Conservation (phyloP, 192 early-diverging fungal species). For the Spizellomyces sp. region DNA sequence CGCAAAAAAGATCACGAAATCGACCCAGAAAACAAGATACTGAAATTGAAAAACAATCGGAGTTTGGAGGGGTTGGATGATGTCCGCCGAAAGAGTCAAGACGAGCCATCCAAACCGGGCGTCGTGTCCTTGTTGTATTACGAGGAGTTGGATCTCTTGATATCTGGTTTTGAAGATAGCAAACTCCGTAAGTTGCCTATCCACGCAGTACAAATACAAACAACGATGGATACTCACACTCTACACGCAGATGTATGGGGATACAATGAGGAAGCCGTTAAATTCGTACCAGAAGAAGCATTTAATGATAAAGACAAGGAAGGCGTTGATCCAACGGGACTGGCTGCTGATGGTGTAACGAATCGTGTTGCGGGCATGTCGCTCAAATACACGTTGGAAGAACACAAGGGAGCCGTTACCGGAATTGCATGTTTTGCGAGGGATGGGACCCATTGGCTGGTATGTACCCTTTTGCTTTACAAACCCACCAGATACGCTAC, state of each 20-base stretch:
- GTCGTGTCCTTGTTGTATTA: conserved; percentile 53
- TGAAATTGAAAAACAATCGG: conserved; percentile 1
- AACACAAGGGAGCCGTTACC: conserved; percentile 57
- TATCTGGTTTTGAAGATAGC: conserved; percentile 59
- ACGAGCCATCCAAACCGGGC: conserved; percentile 22
- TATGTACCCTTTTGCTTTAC: conserved; percentile 4
- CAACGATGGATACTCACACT: neutral
- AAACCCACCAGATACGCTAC: conserved; percentile 3
- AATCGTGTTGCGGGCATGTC: conserved; percentile 61
- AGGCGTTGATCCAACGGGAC: neutral
- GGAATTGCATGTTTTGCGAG: conserved; percentile 47
- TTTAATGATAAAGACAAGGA: conserved; percentile 34
- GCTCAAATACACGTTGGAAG: conserved; percentile 49
- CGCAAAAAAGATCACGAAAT: conserved; percentile 29
- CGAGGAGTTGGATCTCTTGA: conserved; percentile 57
- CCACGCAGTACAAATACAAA: neutral
- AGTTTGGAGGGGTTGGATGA: conserved; percentile 3
- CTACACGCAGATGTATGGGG: conserved; percentile 49
- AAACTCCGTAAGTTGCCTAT: conserved; percentile 44
- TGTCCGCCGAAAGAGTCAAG: neutral
- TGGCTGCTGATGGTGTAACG: conserved; percentile 44
- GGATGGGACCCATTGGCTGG: conserved; percentile 55
- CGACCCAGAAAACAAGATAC: conserved; percentile 20
- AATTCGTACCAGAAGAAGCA: conserved; percentile 38
- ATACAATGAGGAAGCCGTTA: conserved; percentile 58